Evolutionary conservation across 2,329 filamentous ascomycete species (phyloP).

Genomic region (Lachnellula hyalina): DNA sequence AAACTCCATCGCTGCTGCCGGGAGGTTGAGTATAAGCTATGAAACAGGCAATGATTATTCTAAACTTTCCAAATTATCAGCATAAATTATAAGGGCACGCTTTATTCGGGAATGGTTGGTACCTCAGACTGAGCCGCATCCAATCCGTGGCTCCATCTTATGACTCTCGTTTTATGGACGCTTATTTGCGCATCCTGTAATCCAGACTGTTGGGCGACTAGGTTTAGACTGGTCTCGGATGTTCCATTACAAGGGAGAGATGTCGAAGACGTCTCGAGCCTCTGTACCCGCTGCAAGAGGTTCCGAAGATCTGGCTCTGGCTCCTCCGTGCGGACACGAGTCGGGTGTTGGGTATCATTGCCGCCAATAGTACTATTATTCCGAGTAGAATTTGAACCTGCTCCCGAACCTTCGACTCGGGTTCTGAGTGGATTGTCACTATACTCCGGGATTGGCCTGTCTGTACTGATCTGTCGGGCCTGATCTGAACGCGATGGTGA

Average conservation of each 20-base stretch:
- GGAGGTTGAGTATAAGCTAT: background rate
- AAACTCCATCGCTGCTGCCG: background rate
- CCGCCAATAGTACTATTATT: background rate
- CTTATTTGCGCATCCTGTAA: constrained; percentile 25
- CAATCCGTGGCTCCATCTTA: constrained; percentile 33
- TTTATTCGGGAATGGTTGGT: background rate
- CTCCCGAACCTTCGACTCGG: no score
- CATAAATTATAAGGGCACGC: background rate
- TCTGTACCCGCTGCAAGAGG: background rate
- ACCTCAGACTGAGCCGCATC: constrained; percentile 29
- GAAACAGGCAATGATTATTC: background rate
- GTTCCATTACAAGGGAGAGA: background rate
- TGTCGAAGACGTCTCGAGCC: background rate
- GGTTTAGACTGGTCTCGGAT: background rate
- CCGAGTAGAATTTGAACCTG: background rate
- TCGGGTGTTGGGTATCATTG: background rate
- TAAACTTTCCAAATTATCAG: background rate
- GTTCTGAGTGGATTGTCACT: no score
- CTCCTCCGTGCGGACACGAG: background rate
- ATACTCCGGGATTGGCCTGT: background rate
- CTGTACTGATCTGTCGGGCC: no score
- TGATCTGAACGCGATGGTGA: background rate
- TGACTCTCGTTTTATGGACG: constrained; percentile 34
- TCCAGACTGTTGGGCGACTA: background rate
- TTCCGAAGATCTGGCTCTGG: background rate